These are phyloP conservation scores for Cryptococcus sp. DNA, from an alignment of 1,284 basidiomycete genomes.

Conservation along the genomic window DNA sequence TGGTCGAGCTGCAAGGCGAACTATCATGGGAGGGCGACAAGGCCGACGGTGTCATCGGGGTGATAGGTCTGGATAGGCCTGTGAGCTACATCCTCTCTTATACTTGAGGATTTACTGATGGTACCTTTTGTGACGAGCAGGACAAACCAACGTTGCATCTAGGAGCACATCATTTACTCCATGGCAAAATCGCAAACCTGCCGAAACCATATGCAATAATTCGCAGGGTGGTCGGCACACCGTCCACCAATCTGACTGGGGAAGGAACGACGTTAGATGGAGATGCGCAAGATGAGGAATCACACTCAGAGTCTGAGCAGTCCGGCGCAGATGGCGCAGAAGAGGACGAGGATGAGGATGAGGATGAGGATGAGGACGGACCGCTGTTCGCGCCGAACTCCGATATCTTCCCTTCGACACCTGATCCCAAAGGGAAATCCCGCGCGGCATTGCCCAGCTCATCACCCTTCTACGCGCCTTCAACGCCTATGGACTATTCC, in stretches of 20 bases:
- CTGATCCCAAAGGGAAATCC: not conserved
- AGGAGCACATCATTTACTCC: conserved; percentile 78
- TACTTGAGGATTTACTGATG: not conserved
- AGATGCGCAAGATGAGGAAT: conserved; percentile 16
- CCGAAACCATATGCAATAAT: conserved; percentile 73
- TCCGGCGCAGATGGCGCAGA: conserved; percentile 8
- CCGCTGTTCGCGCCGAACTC: conserved; percentile 29
- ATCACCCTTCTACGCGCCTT: conserved; percentile 21
- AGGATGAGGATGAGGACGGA: conserved; percentile 36
- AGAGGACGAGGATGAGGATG: conserved; percentile 7
- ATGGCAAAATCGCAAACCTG: conserved; percentile 77
- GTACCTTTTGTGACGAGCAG: conserved; percentile 50
- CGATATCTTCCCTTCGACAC: conserved; percentile 17
- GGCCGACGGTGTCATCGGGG: conserved; percentile 44
- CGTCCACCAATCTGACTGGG: not conserved
- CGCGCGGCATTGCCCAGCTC: conserved; percentile 12
- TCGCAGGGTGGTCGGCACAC: conserved; percentile 26
- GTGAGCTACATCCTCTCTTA: conserved; percentile 27
- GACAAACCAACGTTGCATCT: conserved; percentile 76
- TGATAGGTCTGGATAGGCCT: conserved; percentile 50
- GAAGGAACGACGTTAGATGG: conserved; percentile 3
- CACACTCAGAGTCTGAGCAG: conserved; percentile 16
- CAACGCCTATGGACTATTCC: conserved; percentile 43
- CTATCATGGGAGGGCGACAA: conserved; percentile 58
- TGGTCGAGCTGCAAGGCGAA: conserved; percentile 55